phyloP scores from a whole-genome alignment of 768 basidiomycete species.

The Tulasnella sp. region DNA sequence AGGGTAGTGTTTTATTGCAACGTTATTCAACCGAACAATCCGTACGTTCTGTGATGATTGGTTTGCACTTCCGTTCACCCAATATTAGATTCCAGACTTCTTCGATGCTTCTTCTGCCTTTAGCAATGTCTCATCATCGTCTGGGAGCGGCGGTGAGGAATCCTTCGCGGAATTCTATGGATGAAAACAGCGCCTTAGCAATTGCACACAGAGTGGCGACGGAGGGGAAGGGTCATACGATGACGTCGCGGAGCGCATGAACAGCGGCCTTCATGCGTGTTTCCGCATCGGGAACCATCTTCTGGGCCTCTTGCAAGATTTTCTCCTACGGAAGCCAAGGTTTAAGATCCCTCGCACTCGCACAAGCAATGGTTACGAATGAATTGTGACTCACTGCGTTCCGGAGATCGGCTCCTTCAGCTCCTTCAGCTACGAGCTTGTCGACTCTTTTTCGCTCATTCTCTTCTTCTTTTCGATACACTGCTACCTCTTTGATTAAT shows the following conservation, averaged over 20 bases:
- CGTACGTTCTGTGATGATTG: neutral
- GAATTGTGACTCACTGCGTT: slow-evolving; percentile 6
- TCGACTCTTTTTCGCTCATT: slow-evolving; percentile 53
- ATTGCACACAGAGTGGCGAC: slow-evolving; percentile 3
- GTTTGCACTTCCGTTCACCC: neutral
- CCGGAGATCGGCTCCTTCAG: slow-evolving; percentile 31
- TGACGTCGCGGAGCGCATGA: slow-evolving; percentile 54
- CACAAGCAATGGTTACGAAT: neutral
- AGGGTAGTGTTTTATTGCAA: neutral
- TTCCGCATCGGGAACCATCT: slow-evolving; percentile 67
- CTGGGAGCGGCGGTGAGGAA: neutral
- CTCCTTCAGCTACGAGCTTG: slow-evolving; percentile 48
- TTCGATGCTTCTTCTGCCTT: slow-evolving; percentile 55
- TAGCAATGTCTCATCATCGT: slow-evolving; percentile 33
- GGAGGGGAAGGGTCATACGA: slow-evolving; percentile 46
- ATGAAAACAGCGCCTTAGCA: neutral
- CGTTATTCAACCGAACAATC: no score
- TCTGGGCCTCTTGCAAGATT: slow-evolving; percentile 67
- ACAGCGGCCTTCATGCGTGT: slow-evolving; percentile 53
- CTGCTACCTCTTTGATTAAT: slow-evolving; percentile 55
- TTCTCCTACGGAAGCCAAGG: neutral
- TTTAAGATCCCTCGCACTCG: neutral
- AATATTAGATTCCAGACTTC: slow-evolving; percentile 42
- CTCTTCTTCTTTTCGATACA: slow-evolving; percentile 60
- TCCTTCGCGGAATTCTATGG: neutral